Conservation (phyloP, 2,329 filamentous ascomycete species). For the Metarhizium anisopliae region DNA sequence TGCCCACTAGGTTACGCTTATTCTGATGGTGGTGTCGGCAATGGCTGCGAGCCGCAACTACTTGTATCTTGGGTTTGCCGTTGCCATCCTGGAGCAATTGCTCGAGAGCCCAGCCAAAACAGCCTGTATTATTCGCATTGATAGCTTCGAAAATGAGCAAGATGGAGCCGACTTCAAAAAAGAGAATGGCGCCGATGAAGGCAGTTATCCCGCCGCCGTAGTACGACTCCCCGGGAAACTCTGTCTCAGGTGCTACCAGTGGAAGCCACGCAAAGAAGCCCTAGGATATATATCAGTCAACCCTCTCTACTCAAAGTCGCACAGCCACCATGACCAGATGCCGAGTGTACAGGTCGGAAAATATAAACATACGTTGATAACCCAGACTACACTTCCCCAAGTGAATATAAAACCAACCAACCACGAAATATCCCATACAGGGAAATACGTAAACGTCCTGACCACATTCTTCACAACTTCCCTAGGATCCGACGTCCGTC, state of each 20-base stretch:
- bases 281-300: slow-evolving; percentile 43
- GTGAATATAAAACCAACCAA: slow-evolving; percentile 31
- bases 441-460: slow-evolving; percentile 27
- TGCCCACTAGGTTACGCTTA: slow-evolving; percentile 11
- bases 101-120: slow-evolving; percentile 62
- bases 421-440: slow-evolving; percentile 33
- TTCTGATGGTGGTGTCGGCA: slow-evolving; percentile 21
- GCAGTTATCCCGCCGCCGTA: slow-evolving; percentile 52
- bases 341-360: slow-evolving; percentile 15
- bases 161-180: slow-evolving; percentile 54
- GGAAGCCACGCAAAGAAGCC: slow-evolving; percentile 58
- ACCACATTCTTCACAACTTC: slow-evolving; percentile 19
- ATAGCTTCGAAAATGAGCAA: slow-evolving; percentile 58
- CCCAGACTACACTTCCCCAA: slow-evolving; percentile 19
- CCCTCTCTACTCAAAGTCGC: background rate
- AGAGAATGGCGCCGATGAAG: slow-evolving; percentile 56
- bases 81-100: slow-evolving; percentile 27
- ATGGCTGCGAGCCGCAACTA: slow-evolving; percentile 3
- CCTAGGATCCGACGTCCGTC: slow-evolving; percentile 15
- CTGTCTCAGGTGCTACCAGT: slow-evolving; percentile 37
- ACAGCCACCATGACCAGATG: background rate
- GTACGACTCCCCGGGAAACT: slow-evolving; percentile 43
- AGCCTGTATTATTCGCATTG: slow-evolving; percentile 56
- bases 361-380: slow-evolving; percentile 28
- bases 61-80: slow-evolving; percentile 1